Evolutionary conservation across 371 early-diverging fungal species (phyloP).

Genomic region (Chytridium lagenaria): DNA sequence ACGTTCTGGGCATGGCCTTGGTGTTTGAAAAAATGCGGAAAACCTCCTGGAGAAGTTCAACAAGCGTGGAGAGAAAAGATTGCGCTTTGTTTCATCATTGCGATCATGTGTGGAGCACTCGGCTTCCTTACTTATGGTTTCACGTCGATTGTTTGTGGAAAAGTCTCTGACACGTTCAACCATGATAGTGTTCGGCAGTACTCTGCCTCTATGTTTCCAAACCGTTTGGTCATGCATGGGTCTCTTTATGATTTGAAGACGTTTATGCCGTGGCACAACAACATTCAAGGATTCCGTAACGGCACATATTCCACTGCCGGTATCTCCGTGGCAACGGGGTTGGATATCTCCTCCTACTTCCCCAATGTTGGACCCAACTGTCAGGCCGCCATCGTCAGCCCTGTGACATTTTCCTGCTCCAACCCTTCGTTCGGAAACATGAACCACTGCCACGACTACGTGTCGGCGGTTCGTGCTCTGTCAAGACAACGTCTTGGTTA

Average conservation of each 20-base stretch:
- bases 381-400: not conserved
- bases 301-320: not conserved
- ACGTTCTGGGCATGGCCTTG: conserved; percentile 38
- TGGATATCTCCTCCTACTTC: conserved; percentile 15
- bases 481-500: conserved; percentile 26
- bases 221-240: conserved; percentile 45
- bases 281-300: conserved; percentile 21
- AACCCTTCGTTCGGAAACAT: conserved; percentile 17
- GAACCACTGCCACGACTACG: conserved; percentile 35
- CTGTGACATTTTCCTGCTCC: conserved; percentile 30
- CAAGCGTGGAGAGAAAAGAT: conserved; percentile 78
- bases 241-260: conserved; percentile 39
- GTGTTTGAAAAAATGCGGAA: conserved; percentile 29
- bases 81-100: conserved; percentile 77
- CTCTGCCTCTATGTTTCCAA: conserved; percentile 23
- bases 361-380: not conserved
- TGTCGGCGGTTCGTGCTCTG: conserved; percentile 2
- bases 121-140: conserved; percentile 59
- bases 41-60: conserved; percentile 33
- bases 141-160: conserved; percentile 40
- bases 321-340: not conserved
- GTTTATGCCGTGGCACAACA: conserved; percentile 24
- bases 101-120: conserved; percentile 48
- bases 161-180: not conserved
- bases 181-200: conserved; percentile 9